Percentiles rank a stretch among this genome's conserved stretches.
phyloP scores from a whole-genome alignment of 2,329 filamentous ascomycete genomes.

The Penicillium glabrum region DNA sequence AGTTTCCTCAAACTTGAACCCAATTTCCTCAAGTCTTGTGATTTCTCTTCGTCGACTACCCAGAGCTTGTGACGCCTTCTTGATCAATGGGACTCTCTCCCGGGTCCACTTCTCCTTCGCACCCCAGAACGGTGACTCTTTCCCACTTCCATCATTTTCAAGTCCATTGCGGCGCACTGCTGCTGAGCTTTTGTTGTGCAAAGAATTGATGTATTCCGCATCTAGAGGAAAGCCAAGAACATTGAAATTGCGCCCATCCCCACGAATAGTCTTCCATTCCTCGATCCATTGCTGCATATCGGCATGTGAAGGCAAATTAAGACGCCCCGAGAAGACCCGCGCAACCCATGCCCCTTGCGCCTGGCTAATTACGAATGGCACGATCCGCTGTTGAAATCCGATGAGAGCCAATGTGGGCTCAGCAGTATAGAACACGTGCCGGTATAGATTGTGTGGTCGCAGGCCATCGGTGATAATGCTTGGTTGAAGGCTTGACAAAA shows the following conservation, averaged over 20 bases:
- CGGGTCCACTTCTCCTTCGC: slow-evolving; percentile 35
- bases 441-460: slow-evolving; percentile 8
- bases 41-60: slow-evolving; percentile 38
- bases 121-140: slow-evolving; percentile 43
- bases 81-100: slow-evolving; percentile 43
- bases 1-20: slow-evolving; percentile 40
- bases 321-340: slow-evolving; percentile 6
- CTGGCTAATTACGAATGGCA: slow-evolving; percentile 10
- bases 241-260: slow-evolving; percentile 9
- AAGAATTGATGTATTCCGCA: slow-evolving; percentile 12
- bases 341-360: slow-evolving; percentile 13
- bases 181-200: slow-evolving; percentile 1
- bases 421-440: slow-evolving; percentile 6
- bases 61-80: slow-evolving; percentile 39
- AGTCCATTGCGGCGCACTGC: slow-evolving; percentile 19
- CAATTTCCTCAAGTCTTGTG: slow-evolving; percentile 38
- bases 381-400: slow-evolving; percentile 10
- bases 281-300: slow-evolving; percentile 9
- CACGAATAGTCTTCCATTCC: neutral
- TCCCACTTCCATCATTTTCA: slow-evolving; percentile 40
- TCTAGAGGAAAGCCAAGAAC: slow-evolving; percentile 10
- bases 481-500: slow-evolving; percentile 5
- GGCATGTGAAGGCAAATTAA: neutral
- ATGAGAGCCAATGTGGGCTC: slow-evolving; percentile 10
- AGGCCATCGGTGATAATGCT: slow-evolving; percentile 7